Evolutionary conservation across 1,139 yeast genomes (phyloP).

Genomic region (Debaryomyces coudertii): DNA sequence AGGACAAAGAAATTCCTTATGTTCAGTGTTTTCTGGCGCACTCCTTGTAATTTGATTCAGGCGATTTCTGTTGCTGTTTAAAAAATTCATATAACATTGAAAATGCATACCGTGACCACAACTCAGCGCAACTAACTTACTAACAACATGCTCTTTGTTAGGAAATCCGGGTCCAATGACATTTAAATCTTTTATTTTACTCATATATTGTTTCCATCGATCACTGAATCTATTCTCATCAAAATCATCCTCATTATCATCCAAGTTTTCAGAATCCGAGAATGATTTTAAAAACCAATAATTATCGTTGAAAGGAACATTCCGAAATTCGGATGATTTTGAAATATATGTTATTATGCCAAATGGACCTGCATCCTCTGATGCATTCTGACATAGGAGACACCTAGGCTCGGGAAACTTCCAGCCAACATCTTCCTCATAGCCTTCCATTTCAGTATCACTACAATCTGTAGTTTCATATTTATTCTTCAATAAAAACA

Average conservation of each 20-base stretch:
- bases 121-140: slow-evolving; percentile 65
- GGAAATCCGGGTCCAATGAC: slow-evolving; percentile 78
- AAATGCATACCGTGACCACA: slow-evolving; percentile 97
- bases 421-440: slow-evolving; percentile 52
- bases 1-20: slow-evolving; percentile 84
- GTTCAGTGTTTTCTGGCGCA: slow-evolving; percentile 72
- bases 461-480: slow-evolving; percentile 32
- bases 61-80: slow-evolving; percentile 54
- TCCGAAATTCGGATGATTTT: slow-evolving; percentile 62
- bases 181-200: slow-evolving; percentile 35
- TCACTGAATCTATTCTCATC: slow-evolving; percentile 24
- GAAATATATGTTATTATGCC: slow-evolving; percentile 70
- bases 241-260: slow-evolving; percentile 35
- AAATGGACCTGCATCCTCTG: slow-evolving; percentile 68
- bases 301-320: slow-evolving; percentile 62
- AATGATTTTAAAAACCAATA: slow-evolving; percentile 72
- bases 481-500: slow-evolving; percentile 59
- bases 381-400: slow-evolving; percentile 85
- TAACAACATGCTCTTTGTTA: slow-evolving; percentile 39
- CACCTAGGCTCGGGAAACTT: slow-evolving; percentile 79
- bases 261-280: slow-evolving; percentile 56
- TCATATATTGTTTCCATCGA: slow-evolving; percentile 43
- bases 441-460: slow-evolving; percentile 43
- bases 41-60: slow-evolving; percentile 80
- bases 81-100: slow-evolving; percentile 69